Base-by-base conservation (phyloP, 2,329 filamentous ascomycete genomes). In the Fusarium dlaminii region DNA sequence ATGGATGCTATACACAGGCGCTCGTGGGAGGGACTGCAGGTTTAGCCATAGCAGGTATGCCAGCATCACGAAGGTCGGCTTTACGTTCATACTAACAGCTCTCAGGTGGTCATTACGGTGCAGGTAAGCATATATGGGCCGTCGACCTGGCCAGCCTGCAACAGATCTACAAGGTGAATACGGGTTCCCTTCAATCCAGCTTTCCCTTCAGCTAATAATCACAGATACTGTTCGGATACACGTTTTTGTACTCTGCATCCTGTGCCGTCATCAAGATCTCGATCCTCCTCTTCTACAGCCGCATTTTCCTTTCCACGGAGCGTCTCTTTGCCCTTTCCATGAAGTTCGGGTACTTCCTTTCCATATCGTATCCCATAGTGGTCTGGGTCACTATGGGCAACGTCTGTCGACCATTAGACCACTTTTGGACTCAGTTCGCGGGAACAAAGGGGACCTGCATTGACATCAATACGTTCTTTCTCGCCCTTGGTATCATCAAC, bases 181-280 rank as follows among this genome's bases (percentile, higher is more conserved):
- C 5, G 9, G 1, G 9, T 8, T 5, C 22, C n/a, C 9, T 12
- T 12, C 40, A 24, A 24, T n/a, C 14, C 0, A 17, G 7, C 14
- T 43, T 17, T 6, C 6, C 14, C 11, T 0, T 6, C 4, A 17
- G 6, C 40, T 43, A 43, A 43, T 17, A 12, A 12, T 24, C 10
- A 2, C 4, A 43, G 40, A 24, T 24, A 43, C 40, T 43, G 0
- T 24, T 43, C n/a, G 40, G 40, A 43, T 43, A 24, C 40, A 43
- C 40, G 6, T 43, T 43, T 17, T 24, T 43, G 15, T 43, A 43
- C 15, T 24, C 40, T 24, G 40, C 40, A 43, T 43, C 40, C n/a
- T 43, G 40, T 18, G 40, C 40, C 10, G n/a, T 43, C 15, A 43
- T 43, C n/a, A 24, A 43, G n/a, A 43, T 43, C 15, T 43, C 40